Evolutionary conservation across 495 filamentous ascomycete species (phyloP), one percentile per base, ranked within the genome.

Genomic region (Pseudotulostoma volvatum): DNA sequence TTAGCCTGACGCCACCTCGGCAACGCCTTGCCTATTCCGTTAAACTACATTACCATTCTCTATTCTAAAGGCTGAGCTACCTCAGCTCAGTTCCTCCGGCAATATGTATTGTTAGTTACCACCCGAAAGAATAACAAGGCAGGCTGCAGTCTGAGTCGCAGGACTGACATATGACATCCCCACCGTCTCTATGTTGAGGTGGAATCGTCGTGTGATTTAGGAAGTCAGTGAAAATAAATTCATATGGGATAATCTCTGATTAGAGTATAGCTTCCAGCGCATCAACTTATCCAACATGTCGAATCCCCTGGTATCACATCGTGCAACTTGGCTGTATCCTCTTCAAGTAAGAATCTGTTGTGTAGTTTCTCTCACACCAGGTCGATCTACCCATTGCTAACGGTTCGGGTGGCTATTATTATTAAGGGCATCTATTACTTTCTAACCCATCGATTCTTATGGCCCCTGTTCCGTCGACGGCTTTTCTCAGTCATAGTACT

Each of bases 401-500:
- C 16, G 23, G 5, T 9, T 25, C 14, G 17, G 18, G 5, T 13
- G 13, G 3, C 5, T 21, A 35, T 35, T 32, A 31, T 35, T 7
- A 35, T 15, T 18, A 31, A 77, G 73, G 76, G 76, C 4, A 63
- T 79, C 36, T 63, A 63, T 44, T 79, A 74, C 46, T 77, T 76
- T 47, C 44, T 64, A 28, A 56, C 59, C 8, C 74, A 76, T 49
- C 71, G 64, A 3, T 79, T 72, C 45, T 61, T 80, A n/a, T 77
- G 67, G 55, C 74, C 76, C 19, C 56, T 79, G 2, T 64, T 77
- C 20, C 64, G 67, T 37, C 60, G 67, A 11, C 73, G 75, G 9
- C 56, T 80, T 0, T 45, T 79, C 1, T 74, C 76, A 8, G 61
- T 68, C 31, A 49, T 74, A 25, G 59, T 80, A 9, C 55, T 80